Base-by-base conservation (phyloP, 139 green algal genomes). In the Chlamydomonas incerta region DNA sequence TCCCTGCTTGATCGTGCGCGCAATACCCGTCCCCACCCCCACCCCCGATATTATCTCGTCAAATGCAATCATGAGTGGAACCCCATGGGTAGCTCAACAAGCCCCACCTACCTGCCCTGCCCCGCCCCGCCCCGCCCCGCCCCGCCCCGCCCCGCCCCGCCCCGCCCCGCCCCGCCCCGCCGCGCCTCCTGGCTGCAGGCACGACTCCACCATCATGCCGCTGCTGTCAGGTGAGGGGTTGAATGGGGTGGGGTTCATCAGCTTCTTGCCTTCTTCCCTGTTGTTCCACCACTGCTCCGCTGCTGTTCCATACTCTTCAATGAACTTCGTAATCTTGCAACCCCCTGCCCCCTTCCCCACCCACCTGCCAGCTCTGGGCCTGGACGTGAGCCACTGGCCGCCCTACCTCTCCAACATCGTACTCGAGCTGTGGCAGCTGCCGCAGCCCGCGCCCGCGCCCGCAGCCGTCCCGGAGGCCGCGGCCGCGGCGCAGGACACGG, bases 141-240 rank as follows among this genome's bases (percentile, higher is more conserved):
- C n/a, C n/a, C n/a, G n/a, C n/a, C n/a, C n/a, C n/a, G n/a, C n/a
- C n/a, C n/a, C n/a, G n/a, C n/a, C n/a, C n/a, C n/a, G n/a, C n/a
- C n/a, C n/a, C n/a, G n/a, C n/a, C n/a, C n/a, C n/a, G n/a, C n/a
- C n/a, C n/a, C n/a, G n/a, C n/a, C 41, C 41, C 8, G 41, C 41
- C 8, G 41, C 41, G 5, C 6, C 41, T 50, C 6, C 41, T 50
- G 41, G 41, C 41, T 20, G 28, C 75, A 83, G 75, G 1, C 94
- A 97, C 79, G 94, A 97, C 92, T 91, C 88, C 37, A 96, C 93
- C 65, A 77, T 96, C 34, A 93, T 96, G 92, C 93, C 93, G 21
- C 85, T 96, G 55, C 90, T 96, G 29, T 86, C 85, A 9, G 89
- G 88, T 89, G 66, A 37, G 74, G 2, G 68, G 29, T 8, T 3